Base-by-base conservation (phyloP, 225 moss, liverwort and hornwort species). In the Asterella californica region DNA sequence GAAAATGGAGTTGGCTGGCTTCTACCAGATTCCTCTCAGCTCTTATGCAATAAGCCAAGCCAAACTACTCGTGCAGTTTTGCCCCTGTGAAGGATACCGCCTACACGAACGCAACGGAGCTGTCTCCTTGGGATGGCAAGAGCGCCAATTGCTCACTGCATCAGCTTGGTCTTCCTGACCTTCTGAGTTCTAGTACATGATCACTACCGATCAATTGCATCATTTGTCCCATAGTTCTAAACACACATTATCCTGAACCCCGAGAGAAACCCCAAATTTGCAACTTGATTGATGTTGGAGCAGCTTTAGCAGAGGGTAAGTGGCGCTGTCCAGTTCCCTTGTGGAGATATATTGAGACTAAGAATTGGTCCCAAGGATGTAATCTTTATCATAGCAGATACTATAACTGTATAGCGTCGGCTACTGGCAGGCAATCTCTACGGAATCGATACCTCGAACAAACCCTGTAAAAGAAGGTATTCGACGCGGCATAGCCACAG, bases 111-210 rank as follows among this genome's bases (percentile, higher is more conserved):
- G 86, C 19, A 74, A 80, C 12, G 90, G 86, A 19, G 90, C 90
- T 47, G 84, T 94, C 57, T 92, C 90, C 32, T 82, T 96, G 60
- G 92, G 92, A 61, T 96, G 96, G 96, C 94, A 94, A 79, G 94
- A 96, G 72, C 89, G 92, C 9, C 87, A 88, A 65, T 89, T 96
- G 60, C 90, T 96, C 82, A 92, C 91, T 29, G 92, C 89, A 48
- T 96, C 96, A 53, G 83, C 96, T 65, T 96, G 96, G 96, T 47
- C 84, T 2, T 87, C 80, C 52, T 85, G 37, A 66, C 25, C 30
- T 27, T n/a, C 2, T 29, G 10, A 64, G 64, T 11, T 64, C 0
- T 11, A 32, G 14, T 29, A 27, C 12, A 32, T 7, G n/a, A 33
- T 33, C 33, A 32, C 1, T 45, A 70, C 21, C 22, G 37, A 22